A percentile compares a stretch with the other conserved stretches of the same genome.
Conservation (phyloP, 805 yeast genomes). For the Blastobotrys attinorum region DNA sequence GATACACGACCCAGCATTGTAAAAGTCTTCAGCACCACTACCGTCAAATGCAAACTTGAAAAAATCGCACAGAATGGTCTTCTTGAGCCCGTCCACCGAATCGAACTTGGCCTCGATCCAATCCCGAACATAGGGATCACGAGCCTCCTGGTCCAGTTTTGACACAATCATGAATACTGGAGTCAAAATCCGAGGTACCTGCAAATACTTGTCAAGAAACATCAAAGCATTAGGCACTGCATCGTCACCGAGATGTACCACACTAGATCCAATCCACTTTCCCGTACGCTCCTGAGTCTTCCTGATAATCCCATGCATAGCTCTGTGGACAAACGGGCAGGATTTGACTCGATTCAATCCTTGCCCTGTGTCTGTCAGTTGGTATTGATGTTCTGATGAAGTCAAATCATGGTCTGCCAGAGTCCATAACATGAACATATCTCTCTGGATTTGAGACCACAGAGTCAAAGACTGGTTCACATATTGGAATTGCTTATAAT, state of each 20-base stretch:
- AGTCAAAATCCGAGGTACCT: constrained; percentile 67
- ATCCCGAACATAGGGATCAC: constrained; percentile 39
- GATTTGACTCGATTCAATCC: constrained; percentile 71
- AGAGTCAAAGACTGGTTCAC: constrained; percentile 66
- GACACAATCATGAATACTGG: constrained; percentile 58
- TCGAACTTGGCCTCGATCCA: constrained; percentile 57
- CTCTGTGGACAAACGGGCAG: constrained; percentile 60
- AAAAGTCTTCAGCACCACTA: constrained; percentile 76
- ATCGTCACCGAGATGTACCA: constrained; percentile 73
- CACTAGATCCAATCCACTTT: constrained; percentile 74
- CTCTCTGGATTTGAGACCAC: constrained; percentile 73
- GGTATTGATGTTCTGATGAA: constrained; percentile 42
- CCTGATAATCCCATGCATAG: constrained; percentile 61
- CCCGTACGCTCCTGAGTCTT: constrained; percentile 57
- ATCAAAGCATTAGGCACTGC: constrained; percentile 79
- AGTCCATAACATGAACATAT: constrained; percentile 71
- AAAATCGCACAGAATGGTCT: constrained; percentile 40
- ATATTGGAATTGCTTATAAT: constrained; percentile 63
- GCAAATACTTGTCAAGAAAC: constrained; percentile 71
- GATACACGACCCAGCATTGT: constrained; percentile 77
- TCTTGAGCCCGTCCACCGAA: constrained; percentile 44
- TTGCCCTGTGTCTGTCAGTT: constrained; percentile 67
- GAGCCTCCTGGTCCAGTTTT: constrained; percentile 45
- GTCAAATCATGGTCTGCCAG: constrained; percentile 67
- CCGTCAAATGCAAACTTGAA: constrained; percentile 63